A percentile compares a stretch with the other conserved stretches of the same genome.
Conservation (phyloP, 257 asterid genomes). For the Solanum ossicruentum region DNA sequence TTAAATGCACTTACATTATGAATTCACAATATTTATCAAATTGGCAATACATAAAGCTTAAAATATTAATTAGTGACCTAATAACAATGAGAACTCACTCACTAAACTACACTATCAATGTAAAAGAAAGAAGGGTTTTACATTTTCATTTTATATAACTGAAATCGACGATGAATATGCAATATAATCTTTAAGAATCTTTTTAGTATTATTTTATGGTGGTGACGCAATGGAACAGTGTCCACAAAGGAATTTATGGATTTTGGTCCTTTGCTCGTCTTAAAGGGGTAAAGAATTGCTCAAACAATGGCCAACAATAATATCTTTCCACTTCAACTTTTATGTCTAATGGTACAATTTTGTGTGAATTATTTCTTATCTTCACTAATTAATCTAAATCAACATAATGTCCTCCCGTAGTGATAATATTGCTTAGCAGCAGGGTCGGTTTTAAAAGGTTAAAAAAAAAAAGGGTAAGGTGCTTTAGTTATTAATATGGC, state of each 20-base stretch:
- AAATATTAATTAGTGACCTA: neutral
- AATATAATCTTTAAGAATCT: neutral
- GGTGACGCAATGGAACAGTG: constrained; percentile 17
- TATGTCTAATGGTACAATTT: neutral
- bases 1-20: neutral
- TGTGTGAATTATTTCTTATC: neutral
- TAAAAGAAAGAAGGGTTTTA: neutral
- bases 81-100: neutral
- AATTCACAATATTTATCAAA: neutral
- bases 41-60: neutral
- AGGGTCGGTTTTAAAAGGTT: no score
- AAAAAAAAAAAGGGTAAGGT: no score
- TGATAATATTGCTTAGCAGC: no score
- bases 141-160: neutral
- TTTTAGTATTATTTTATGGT: neutral
- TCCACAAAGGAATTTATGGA: constrained; percentile 4
- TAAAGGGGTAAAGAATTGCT: constrained; percentile 8
- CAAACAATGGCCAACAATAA: neutral
- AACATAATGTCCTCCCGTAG: neutral
- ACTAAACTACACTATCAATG: neutral
- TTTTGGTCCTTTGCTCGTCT: constrained; percentile 4
- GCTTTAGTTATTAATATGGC: no score
- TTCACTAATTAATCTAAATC: neutral
- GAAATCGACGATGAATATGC: neutral
- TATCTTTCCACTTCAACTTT: neutral